A percentile compares a stretch with the other conserved stretches of the same genome.
Evolutionary conservation across 139 green algal species (phyloP).

Genomic region (Haematococcus lacustris): DNA sequence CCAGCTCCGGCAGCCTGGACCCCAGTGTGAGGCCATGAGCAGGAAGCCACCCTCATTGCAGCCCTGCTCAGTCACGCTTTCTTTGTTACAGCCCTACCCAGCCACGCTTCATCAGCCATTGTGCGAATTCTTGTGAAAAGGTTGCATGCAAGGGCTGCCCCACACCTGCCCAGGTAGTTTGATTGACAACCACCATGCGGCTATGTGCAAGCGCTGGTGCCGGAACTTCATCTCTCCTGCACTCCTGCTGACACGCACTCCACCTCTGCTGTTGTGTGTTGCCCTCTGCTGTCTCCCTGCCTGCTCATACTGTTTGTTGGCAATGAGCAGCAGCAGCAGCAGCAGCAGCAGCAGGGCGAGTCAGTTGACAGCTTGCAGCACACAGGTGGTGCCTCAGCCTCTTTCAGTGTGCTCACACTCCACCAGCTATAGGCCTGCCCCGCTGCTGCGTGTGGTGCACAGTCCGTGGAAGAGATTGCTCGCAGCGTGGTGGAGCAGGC

Average conservation of each 20-base stretch:
- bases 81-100: too few species aligned
- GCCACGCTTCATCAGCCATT: too few species aligned
- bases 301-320: not conserved
- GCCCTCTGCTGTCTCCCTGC: not conserved
- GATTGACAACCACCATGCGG: too few species aligned
- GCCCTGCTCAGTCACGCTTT: too few species aligned
- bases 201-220: too few species aligned
- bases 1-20: not conserved
- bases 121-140: too few species aligned
- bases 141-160: not conserved
- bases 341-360: not conserved
- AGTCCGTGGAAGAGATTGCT: constrained; percentile 7
- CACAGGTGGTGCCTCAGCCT: not conserved
- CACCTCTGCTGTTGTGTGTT: not conserved
- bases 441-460: not conserved
- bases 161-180: too few species aligned
- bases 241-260: too few species aligned
- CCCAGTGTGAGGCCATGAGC: not conserved
- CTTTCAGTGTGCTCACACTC: too few species aligned
- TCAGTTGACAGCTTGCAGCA: not conserved
- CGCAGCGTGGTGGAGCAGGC: constrained; percentile 34
- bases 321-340: not conserved
- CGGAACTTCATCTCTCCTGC: too few species aligned
- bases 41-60: not conserved
- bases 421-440: too few species aligned